Conservation (phyloP, 2,329 filamentous ascomycete genomes). For the Aspergillus tamarii region DNA sequence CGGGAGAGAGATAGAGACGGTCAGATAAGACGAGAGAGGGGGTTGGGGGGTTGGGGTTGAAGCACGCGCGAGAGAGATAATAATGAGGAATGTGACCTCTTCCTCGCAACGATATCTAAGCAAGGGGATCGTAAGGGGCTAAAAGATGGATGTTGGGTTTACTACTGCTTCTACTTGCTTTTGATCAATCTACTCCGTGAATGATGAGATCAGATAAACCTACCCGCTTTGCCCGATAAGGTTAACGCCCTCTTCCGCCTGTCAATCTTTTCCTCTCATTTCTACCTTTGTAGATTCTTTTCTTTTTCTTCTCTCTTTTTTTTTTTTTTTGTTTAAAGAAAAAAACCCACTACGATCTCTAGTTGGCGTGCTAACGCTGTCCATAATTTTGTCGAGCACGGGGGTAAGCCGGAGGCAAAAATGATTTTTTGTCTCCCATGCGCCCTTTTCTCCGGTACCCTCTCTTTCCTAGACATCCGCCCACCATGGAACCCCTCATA, state of each 20-base stretch:
- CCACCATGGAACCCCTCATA: constrained; percentile 63
- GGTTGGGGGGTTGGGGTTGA: too few relatives aligned
- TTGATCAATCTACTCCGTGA: neutral
- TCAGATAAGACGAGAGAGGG: too few relatives aligned
- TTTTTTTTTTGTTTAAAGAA: too few relatives aligned
- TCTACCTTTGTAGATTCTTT: neutral
- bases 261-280: constrained; percentile 3
- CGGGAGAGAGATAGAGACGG: neutral
- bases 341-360: neutral
- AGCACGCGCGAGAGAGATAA: neutral
- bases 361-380: neutral
- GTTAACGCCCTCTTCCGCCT: neutral
- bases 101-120: neutral
- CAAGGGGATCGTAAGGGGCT: neutral
- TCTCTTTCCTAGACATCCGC: constrained; percentile 21
- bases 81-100: neutral
- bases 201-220: neutral
- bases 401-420: constrained; percentile 1
- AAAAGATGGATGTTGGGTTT: neutral
- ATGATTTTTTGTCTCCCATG: constrained; percentile 28
- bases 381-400: neutral
- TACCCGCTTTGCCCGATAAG: neutral
- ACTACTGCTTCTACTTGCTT: neutral
- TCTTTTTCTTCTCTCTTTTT: too few relatives aligned
- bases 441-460: constrained; percentile 30